Conservation (phyloP, 2,329 filamentous ascomycete genomes). For the Chaetomium olivaceum region DNA sequence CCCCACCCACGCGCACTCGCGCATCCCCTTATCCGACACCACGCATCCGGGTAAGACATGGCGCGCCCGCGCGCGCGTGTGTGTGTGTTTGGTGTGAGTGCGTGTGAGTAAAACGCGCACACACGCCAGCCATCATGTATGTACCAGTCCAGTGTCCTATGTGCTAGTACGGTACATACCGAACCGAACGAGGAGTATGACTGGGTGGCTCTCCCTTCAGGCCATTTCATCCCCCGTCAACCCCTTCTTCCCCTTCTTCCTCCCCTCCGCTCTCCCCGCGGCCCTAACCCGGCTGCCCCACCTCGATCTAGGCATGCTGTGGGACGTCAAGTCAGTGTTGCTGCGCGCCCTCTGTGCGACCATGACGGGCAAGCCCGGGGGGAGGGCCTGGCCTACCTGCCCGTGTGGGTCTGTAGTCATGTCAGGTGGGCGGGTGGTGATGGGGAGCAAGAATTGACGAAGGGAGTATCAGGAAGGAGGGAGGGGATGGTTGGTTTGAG, state of each 20-base stretch:
- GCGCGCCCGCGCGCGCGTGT: not conserved
- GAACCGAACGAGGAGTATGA: not conserved
- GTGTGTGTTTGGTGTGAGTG: not conserved
- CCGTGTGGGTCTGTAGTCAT: not conserved
- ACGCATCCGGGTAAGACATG: conserved; percentile 4
- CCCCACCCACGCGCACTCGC: not conserved
- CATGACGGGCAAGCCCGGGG: not conserved
- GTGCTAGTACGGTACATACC: not conserved
- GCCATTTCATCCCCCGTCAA: too few species aligned
- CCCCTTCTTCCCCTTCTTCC: not conserved
- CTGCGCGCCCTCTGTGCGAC: not conserved
- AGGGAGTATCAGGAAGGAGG: not conserved
- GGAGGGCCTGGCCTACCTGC: not conserved
- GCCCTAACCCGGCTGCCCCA: not conserved
- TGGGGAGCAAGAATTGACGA: not conserved
- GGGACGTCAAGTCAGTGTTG: not conserved
- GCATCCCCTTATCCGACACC: conserved; percentile 6
- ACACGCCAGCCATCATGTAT: not conserved
- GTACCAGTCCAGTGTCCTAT: not conserved
- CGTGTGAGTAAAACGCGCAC: conserved; percentile 5
- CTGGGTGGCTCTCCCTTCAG: not conserved
- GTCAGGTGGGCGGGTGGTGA: not conserved
- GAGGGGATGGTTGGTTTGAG: not conserved
- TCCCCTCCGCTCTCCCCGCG: not conserved
- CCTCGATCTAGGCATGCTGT: not conserved